Percentiles rank a stretch among this genome's conserved stretches.
These are phyloP conservation scores for Eutrema salsugineum DNA, from an alignment of 441 rosid species.

Conservation along the genomic window DNA sequence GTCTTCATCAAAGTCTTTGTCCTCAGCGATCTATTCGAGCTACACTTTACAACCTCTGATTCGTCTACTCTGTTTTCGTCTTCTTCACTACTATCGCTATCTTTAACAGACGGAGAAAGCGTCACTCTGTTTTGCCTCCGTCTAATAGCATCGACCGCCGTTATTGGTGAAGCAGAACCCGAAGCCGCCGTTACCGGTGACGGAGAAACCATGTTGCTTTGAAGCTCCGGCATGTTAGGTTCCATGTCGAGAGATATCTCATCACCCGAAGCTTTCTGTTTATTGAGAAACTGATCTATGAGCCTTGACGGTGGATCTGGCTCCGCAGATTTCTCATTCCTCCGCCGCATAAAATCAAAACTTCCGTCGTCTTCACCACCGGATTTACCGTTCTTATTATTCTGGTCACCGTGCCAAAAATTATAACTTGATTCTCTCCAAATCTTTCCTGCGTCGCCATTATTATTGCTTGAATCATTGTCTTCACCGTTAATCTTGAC, in stretches of 20 bases:
- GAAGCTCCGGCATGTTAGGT: constrained; percentile 51
- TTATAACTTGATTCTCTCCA: constrained; percentile 62
- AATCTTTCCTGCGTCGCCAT: constrained; percentile 24
- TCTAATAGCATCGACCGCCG: constrained; percentile 29
- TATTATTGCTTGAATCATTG: neutral
- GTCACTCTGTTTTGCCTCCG: constrained; percentile 38
- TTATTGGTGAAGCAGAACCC: constrained; percentile 28
- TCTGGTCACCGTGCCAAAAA: constrained; percentile 30
- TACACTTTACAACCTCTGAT: constrained; percentile 36
- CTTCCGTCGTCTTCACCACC: constrained; percentile 19
- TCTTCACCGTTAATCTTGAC: constrained; percentile 37
- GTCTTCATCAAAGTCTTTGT: constrained; percentile 36
- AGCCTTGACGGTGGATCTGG: constrained; percentile 75
- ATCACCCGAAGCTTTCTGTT: constrained; percentile 66
- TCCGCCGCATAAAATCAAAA: constrained; percentile 36
- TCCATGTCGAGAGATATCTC: constrained; percentile 67
- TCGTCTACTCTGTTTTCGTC: constrained; percentile 19
- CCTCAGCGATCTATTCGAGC: constrained; percentile 36
- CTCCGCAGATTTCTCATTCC: neutral
- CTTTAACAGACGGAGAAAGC: constrained; percentile 29
- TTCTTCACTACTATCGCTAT: constrained; percentile 27
- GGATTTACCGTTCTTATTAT: neutral
- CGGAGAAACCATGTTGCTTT: constrained; percentile 1
- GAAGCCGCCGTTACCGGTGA: constrained; percentile 27
- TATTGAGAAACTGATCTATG: constrained; percentile 69